These are phyloP conservation scores for Colletotrichum graminicola DNA, from an alignment of 2,329 filamentous ascomycete genomes.

Conservation along the genomic window DNA sequence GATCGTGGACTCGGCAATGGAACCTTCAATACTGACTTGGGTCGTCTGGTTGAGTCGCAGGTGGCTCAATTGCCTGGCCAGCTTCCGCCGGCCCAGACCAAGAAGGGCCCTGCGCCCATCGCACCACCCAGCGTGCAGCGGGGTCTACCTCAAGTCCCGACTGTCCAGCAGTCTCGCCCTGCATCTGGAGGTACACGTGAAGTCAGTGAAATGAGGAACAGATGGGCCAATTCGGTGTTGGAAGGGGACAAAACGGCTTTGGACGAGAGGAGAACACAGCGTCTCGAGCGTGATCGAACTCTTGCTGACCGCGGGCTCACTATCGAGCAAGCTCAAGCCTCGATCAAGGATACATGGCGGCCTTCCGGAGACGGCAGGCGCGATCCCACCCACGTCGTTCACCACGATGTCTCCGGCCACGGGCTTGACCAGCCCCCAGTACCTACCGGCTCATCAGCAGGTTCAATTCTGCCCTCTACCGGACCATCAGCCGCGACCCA, in stretches of 20 bases:
- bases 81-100: constrained; percentile 46
- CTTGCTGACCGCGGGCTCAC: constrained; percentile 59
- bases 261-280: constrained; percentile 54
- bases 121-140: constrained; percentile 51
- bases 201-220: constrained; percentile 46
- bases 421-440: constrained; percentile 9
- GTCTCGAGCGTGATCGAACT: constrained; percentile 58
- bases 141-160: constrained; percentile 38
- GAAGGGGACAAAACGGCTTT: constrained; percentile 61
- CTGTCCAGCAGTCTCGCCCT: constrained; percentile 19
- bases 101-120: constrained; percentile 61
- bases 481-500: constrained; percentile 52
- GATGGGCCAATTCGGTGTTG: constrained; percentile 59
- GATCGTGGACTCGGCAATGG: constrained; percentile 82
- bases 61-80: constrained; percentile 45
- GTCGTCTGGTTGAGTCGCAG: constrained; percentile 58
- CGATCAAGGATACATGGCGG: constrained; percentile 68
- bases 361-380: constrained; percentile 55
- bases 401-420: constrained; percentile 41
- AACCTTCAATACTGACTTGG: constrained; percentile 76
- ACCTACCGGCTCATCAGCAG: neutral
- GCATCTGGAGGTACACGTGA: constrained; percentile 22
- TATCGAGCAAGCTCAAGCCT: constrained; percentile 59
- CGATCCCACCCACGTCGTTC: constrained; percentile 49
- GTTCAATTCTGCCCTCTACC: constrained; percentile 5